phyloP scores from a whole-genome alignment of 345 rosid species.

The Microcos paniculata region DNA sequence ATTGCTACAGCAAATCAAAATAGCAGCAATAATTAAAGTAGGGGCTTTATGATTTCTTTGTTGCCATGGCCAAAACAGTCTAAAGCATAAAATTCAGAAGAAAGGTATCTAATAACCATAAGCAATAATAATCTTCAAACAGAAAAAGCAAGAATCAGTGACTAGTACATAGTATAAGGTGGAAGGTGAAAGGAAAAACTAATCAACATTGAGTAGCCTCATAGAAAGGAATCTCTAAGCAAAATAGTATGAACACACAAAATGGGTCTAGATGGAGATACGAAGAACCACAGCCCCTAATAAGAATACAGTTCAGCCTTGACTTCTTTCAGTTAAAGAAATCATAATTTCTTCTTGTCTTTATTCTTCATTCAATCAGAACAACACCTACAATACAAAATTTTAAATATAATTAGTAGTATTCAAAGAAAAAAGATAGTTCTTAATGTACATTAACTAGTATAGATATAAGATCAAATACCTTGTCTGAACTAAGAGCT shows the following conservation, averaged over 20 bases:
- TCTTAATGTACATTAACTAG: too few species aligned
- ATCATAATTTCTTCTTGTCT: too few species aligned
- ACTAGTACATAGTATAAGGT: not conserved
- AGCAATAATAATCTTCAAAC: not conserved
- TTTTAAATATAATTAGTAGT: too few species aligned
- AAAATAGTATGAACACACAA: not conserved
- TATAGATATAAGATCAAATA: too few species aligned
- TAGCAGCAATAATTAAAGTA: not conserved
- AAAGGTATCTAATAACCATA: not conserved
- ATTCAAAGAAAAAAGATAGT: too few species aligned
- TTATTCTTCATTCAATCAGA: too few species aligned
- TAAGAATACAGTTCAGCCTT: not conserved
- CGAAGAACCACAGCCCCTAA: not conserved
- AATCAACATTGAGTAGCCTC: not conserved
- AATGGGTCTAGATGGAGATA: not conserved
- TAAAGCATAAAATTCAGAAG: not conserved
- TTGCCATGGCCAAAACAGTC: slow-evolving; percentile 6
- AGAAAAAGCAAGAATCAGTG: not conserved
- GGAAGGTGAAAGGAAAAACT: not conserved
- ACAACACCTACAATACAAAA: too few species aligned
- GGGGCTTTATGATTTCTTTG: not conserved
- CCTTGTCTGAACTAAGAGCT: too few species aligned
- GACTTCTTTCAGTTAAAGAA: not conserved
- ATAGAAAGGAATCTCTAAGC: not conserved
- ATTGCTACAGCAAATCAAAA: not conserved